Evolutionary conservation across 106 monocot genomes (phyloP), one percentile per base, ranked within the genome.

Genomic region (Dioscorea dumetorum): DNA sequence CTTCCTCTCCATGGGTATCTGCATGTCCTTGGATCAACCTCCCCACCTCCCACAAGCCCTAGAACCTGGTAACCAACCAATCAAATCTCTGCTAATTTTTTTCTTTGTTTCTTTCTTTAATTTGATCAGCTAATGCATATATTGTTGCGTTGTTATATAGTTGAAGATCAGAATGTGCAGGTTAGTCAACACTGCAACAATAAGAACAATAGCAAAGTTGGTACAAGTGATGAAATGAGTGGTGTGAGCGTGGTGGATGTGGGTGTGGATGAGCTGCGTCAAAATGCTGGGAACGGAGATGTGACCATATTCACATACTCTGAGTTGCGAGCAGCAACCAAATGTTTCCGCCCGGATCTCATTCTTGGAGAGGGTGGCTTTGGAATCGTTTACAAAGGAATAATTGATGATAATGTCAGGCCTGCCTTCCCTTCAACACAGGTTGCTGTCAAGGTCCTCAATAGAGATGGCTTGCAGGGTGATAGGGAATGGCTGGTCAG

Each of bases 331-430:
- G 70, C 78, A 49, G 91, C 88, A 33, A 95, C 94, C 48, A 88
- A 79, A 72, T 79, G 80, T 69, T 95, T 95, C 67, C 82, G 91
- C 20, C 79, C 80, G 21, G 91, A 95, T 68, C 76, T 79, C 54
- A 73, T 95, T 32, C 76, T 95, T 3, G 94, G 94, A 6, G 85
- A 88, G 77, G 94, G 94, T 70, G 94, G 94, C 16, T 95, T 95
- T 72, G 94, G 94, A 17, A 66, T 88, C 34, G 94, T 95, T 17
- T 95, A 88, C 57, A 95, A 81, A 73, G 94, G 94, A 41, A 71
- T 80, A 33, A 79, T 95, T 32, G 88, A 95, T 71, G 88, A 85
- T 57, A 77, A 70, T 48, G 64, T 95, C 23, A 85, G 88, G 66
- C 74, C 84, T 32, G 91, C 81, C 54, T 85, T 91, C 19, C 34